Evolutionary conservation across 2,329 filamentous ascomycete genomes (phyloP).

Genomic region (Neobulgaria alba): DNA sequence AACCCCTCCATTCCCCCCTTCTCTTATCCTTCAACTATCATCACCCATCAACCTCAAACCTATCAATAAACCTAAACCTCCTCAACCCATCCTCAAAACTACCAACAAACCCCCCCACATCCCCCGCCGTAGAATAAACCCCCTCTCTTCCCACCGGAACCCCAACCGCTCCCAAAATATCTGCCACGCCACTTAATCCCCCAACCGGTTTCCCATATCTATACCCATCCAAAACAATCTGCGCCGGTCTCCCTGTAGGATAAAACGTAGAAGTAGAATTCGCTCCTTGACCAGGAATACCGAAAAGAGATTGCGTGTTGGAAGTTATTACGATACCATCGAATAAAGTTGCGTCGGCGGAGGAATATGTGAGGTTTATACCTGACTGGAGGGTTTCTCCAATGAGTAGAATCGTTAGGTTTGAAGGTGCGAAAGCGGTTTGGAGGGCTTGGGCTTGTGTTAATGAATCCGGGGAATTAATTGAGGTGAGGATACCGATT

Average conservation of each 20-base stretch:
- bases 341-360: slow-evolving; percentile 52
- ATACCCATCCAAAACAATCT: slow-evolving; percentile 56
- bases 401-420: slow-evolving; percentile 50
- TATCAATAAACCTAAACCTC: slow-evolving; percentile 56
- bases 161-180: slow-evolving; percentile 8
- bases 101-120: slow-evolving; percentile 36
- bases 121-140: slow-evolving; percentile 36
- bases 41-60: slow-evolving; percentile 50
- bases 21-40: too few relatives aligned
- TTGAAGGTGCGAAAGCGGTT: slow-evolving; percentile 37
- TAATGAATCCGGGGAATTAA: slow-evolving; percentile 35
- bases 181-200: slow-evolving; percentile 40
- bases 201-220: slow-evolving; percentile 63
- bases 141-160: slow-evolving; percentile 1
- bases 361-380: slow-evolving; percentile 56
- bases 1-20: too few relatives aligned
- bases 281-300: slow-evolving; percentile 25
- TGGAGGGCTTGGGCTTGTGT: slow-evolving; percentile 42
- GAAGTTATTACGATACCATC: slow-evolving; percentile 54
- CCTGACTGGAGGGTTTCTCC: slow-evolving; percentile 47
- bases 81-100: slow-evolving; percentile 49
- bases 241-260: slow-evolving; percentile 52
- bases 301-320: slow-evolving; percentile 46
- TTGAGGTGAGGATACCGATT: slow-evolving; percentile 52
- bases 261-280: slow-evolving; percentile 46